Evolutionary conservation across 768 basidiomycete species (phyloP).

Genomic region (Daedalea quercina): DNA sequence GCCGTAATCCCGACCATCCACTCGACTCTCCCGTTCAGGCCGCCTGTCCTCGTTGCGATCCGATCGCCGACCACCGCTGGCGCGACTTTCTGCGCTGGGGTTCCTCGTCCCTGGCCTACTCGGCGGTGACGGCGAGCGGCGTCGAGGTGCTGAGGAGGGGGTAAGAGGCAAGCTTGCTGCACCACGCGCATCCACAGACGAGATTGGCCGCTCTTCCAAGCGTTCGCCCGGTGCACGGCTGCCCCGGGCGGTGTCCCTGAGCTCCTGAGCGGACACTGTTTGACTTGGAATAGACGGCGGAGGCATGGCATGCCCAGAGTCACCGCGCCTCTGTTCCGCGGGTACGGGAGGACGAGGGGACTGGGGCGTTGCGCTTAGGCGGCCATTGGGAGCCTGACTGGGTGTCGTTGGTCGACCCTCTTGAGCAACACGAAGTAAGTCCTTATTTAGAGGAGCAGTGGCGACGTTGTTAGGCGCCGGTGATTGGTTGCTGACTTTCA

Average conservation of each 20-base stretch:
- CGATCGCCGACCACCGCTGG: constrained; percentile 59
- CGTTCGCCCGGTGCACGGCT: constrained; percentile 32
- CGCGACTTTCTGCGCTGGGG: constrained; percentile 64
- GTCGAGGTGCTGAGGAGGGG: constrained; percentile 47
- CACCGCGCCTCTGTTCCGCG: constrained; percentile 30
- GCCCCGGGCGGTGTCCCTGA: constrained; percentile 75
- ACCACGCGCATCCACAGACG: constrained; percentile 32
- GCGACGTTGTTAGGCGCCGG: background rate
- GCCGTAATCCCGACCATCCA: constrained; percentile 32
- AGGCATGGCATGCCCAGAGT: constrained; percentile 49
- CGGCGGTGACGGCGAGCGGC: constrained; percentile 58
- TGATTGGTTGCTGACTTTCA: background rate
- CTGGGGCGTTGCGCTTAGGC: background rate
- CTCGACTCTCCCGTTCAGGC: constrained; percentile 38
- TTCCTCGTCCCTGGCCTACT: constrained; percentile 66
- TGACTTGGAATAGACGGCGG: constrained; percentile 76
- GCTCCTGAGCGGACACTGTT: constrained; percentile 69
- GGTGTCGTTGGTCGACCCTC: constrained; percentile 9
- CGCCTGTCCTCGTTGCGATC: constrained; percentile 52
- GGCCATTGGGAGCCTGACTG: constrained; percentile 8
- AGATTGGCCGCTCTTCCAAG: constrained; percentile 31
- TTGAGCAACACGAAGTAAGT: background rate
- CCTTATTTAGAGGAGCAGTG: background rate
- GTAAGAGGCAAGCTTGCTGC: constrained; percentile 42
- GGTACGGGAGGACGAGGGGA: constrained; percentile 6